Evolutionary conservation across 2,329 filamentous ascomycete species (phyloP).

Genomic region (Juglanconis oblonga): DNA sequence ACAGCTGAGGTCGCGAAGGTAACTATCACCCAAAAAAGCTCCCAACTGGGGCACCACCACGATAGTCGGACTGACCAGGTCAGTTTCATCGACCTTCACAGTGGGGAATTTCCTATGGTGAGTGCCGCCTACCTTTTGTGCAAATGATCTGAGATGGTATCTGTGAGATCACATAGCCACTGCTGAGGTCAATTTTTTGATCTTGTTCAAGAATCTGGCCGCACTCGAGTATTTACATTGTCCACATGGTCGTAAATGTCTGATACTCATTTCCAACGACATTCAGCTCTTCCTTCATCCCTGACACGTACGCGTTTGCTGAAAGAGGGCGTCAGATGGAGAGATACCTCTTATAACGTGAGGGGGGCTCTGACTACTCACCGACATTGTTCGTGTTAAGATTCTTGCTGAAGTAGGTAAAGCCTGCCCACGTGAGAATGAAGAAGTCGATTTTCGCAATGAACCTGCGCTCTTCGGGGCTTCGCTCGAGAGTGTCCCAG

Average conservation of each 20-base stretch:
- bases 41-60: conserved; percentile 20
- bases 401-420: conserved; percentile 26
- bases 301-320: conserved; percentile 20
- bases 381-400: conserved; percentile 22
- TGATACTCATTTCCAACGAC: conserved; percentile 20
- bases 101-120: background rate
- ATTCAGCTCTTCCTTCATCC: conserved; percentile 21
- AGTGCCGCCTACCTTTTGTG: conserved; percentile 12
- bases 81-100: background rate
- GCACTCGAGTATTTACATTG: conserved; percentile 1
- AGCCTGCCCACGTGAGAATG: conserved; percentile 24
- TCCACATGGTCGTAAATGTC: conserved; percentile 21
- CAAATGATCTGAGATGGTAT: conserved; percentile 20
- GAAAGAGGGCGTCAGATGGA: background rate
- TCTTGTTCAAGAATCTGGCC: too few relatives aligned
- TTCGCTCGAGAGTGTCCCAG: conserved; percentile 18
- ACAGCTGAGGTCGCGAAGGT: conserved; percentile 19
- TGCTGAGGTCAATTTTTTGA: background rate
- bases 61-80: conserved; percentile 15
- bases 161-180: conserved; percentile 19
- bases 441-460: conserved; percentile 20
- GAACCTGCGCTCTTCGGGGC: conserved; percentile 17
- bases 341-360: background rate
- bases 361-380: background rate
- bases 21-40: conserved; percentile 19